Percentiles rank a stretch among this genome's conserved stretches.
Conservation (phyloP, 2,329 filamentous ascomycete species). For the Alternaria sp. region DNA sequence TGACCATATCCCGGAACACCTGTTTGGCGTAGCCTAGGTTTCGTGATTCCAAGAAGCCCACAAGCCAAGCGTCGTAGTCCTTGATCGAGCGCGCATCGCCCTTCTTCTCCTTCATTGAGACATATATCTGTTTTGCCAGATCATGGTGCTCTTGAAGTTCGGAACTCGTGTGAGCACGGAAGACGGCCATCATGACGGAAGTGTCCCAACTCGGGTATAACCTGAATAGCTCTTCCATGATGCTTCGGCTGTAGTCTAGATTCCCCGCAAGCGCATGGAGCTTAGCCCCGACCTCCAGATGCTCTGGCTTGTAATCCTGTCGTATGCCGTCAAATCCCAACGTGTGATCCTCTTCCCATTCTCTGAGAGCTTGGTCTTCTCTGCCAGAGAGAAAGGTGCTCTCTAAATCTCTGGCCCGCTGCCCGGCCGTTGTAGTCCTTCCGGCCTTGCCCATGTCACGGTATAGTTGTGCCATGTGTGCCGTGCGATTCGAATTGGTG, state of each 20-base stretch:
- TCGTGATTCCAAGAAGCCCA: constrained; percentile 71
- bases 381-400: constrained; percentile 33
- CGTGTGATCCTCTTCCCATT: constrained; percentile 39
- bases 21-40: constrained; percentile 71
- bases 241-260: constrained; percentile 63
- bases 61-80: constrained; percentile 78
- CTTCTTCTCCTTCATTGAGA: constrained; percentile 66
- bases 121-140: constrained; percentile 56
- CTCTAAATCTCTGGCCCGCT: constrained; percentile 35
- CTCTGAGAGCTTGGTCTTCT: constrained; percentile 33
- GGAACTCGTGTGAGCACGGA: constrained; percentile 68
- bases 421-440: constrained; percentile 21
- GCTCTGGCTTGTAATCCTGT: constrained; percentile 38
- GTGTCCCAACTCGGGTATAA: constrained; percentile 56
- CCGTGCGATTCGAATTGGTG: constrained; percentile 20
- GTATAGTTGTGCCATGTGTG: constrained; percentile 32
- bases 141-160: constrained; percentile 50
- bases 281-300: constrained; percentile 69
- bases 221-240: constrained; percentile 62
- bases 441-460: constrained; percentile 35
- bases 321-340: background rate
- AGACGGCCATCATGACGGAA: constrained; percentile 70
- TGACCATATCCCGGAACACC: constrained; percentile 91
- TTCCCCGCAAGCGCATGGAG: constrained; percentile 67
- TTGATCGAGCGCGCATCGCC: constrained; percentile 67